Evolutionary conservation across 768 basidiomycete species (phyloP).

Genomic region (Arthromyces matolae): DNA sequence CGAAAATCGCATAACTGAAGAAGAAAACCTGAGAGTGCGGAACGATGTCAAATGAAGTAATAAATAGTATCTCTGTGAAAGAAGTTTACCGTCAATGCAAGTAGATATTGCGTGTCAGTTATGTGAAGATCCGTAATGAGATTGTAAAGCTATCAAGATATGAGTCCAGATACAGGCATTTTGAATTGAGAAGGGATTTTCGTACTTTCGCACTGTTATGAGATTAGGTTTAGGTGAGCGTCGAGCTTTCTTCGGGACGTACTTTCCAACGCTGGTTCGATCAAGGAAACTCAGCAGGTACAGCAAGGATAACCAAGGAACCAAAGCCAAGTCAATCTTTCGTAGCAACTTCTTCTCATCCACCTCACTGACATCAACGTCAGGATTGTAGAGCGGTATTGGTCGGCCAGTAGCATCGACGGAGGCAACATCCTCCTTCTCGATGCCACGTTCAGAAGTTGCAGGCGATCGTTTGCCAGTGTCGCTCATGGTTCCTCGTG

Average conservation of each 20-base stretch:
- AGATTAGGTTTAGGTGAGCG: conserved; percentile 6
- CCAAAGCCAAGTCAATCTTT: conserved; percentile 64
- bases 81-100: conserved; percentile 51
- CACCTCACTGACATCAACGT: conserved; percentile 55
- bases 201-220: conserved; percentile 42
- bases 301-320: conserved; percentile 71
- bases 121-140: conserved; percentile 57
- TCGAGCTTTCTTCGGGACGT: conserved; percentile 18
- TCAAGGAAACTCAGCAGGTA: conserved; percentile 70
- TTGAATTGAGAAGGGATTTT: neutral
- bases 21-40: conserved; percentile 36
- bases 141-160: conserved; percentile 52
- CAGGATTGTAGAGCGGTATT: conserved; percentile 37
- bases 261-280: conserved; percentile 52
- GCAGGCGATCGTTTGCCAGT: conserved; percentile 10
- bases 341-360: conserved; percentile 68
- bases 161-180: neutral
- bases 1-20: conserved; percentile 69
- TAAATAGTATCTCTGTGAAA: conserved; percentile 13
- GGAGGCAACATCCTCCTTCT: conserved; percentile 29
- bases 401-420: conserved; percentile 18
- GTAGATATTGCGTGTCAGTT: conserved; percentile 61
- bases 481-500: conserved; percentile 7
- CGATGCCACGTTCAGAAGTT: conserved; percentile 18
- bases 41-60: neutral